Conservation (phyloP, 495 filamentous ascomycete genomes). For the Penicillium manginii region DNA sequence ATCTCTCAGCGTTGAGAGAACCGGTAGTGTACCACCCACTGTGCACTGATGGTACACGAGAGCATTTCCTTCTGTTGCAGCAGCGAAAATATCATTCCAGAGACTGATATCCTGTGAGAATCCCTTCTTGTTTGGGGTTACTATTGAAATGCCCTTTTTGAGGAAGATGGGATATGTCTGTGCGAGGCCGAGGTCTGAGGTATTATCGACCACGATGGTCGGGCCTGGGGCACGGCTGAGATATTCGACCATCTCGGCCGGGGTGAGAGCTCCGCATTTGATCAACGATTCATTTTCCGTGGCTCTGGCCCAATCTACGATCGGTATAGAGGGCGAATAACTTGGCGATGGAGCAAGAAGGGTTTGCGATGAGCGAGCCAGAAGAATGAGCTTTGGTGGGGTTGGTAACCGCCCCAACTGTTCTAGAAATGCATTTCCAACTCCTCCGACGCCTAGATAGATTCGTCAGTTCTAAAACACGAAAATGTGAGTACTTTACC, state of each 20-base stretch:
- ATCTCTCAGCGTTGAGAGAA: conserved; percentile 86
- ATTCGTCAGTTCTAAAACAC: neutral
- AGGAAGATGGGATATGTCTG: conserved; percentile 78
- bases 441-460: neutral
- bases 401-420: neutral
- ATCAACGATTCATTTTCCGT: conserved; percentile 58
- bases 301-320: conserved; percentile 53
- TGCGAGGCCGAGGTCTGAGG: conserved; percentile 78
- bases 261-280: conserved; percentile 45
- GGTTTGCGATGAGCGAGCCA: conserved; percentile 75
- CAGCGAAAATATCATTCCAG: conserved; percentile 78
- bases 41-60: conserved; percentile 89
- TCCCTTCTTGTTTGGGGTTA: conserved; percentile 96
- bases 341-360: conserved; percentile 57
- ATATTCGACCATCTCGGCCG: conserved; percentile 68
- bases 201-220: conserved; percentile 87
- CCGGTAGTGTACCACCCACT: conserved; percentile 85
- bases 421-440: conserved; percentile 2
- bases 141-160: conserved; percentile 75
- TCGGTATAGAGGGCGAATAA: conserved; percentile 53
- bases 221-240: conserved; percentile 69
- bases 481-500: neutral
- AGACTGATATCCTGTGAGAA: conserved; percentile 75
- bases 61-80: conserved; percentile 62
- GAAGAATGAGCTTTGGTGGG: conserved; percentile 43